Base-by-base conservation (phyloP, 2,329 filamentous ascomycete species). In the Talaromyces sp. region DNA sequence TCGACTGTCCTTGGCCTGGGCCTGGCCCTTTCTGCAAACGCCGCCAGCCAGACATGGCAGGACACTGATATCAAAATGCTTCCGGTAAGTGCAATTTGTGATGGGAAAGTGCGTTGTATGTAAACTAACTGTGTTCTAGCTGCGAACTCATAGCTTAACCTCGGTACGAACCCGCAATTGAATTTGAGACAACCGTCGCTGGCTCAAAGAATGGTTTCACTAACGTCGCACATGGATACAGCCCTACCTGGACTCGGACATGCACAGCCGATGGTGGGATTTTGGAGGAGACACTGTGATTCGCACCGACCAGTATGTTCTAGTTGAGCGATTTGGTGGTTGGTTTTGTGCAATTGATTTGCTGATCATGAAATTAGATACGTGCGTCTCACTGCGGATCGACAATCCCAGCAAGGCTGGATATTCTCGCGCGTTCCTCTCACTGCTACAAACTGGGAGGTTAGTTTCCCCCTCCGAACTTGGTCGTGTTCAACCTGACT, bases 211-310 rank as follows among this genome's bases (percentile, higher is more conserved):
- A 19, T 44, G 22, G 7, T 17, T 33, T 60, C 25, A 59, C 60
- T 56, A 59, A 52, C 49, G 30, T 58, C 36, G 59, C 63, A 65
- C 58, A 65, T 60, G 39, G 59, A 62, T 30, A 66, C 73, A 97
- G 90, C 95, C 95, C 65, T 99, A 97, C 79, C 87, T 99, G 70
- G 95, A 99, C 80, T 95, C 92, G 64, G 95, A 98, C 77, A 93
- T 98, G 88, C 90, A 96, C 80, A 96, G 91, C 80, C 89, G 95
- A 74, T 99, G 95, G 93, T 99, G 93, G 79, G 95, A 99, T 80
- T 99, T 96, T 84, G 95, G 95, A 74, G 95, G 93, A 73, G 92
- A 96, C 80, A 92, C 93, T 47, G 88, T 99, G 70, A 85, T 97
- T 71, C 83, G 87, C 67, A 84, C 86, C 65, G 87, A 89, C 72